phyloP scores from a whole-genome alignment of 352 stramenopile genomes.

The Plasmopara viticola region DNA sequence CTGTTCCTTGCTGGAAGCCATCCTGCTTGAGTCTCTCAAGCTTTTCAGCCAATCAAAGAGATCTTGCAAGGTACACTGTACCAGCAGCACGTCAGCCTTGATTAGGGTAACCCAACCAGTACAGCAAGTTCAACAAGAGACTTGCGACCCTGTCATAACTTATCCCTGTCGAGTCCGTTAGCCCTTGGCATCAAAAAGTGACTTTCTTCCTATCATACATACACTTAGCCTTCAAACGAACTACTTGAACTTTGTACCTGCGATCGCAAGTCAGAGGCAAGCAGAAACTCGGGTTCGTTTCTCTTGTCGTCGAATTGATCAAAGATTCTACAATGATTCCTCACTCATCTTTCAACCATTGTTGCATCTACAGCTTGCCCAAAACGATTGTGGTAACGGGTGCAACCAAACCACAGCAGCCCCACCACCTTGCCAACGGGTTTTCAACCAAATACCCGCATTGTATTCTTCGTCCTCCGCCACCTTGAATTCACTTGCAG shows the following conservation, averaged over 20 bases:
- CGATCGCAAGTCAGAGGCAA: conserved; percentile 5
- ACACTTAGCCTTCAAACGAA: neutral
- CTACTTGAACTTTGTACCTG: conserved; percentile 2
- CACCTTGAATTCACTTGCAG: conserved; percentile 9
- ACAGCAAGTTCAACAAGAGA: conserved; percentile 30
- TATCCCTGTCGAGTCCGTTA: conserved; percentile 8
- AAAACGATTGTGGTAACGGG: conserved; percentile 18
- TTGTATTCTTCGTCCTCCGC: conserved; percentile 14
- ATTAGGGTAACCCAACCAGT: conserved; percentile 5
- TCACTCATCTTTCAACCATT: conserved; percentile 15
- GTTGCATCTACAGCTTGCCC: conserved; percentile 19
- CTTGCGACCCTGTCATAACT: conserved; percentile 10
- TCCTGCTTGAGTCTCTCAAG: conserved; percentile 5
- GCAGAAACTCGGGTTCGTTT: conserved; percentile 18
- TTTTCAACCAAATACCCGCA: conserved; percentile 5
- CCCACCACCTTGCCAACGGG: conserved; percentile 1
- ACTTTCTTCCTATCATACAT: no score
- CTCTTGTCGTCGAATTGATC: conserved; percentile 8
- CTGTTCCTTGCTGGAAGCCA: conserved; percentile 9
- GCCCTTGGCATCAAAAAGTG: no score
- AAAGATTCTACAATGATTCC: neutral
- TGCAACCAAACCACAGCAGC: conserved; percentile 5
- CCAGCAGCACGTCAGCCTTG: conserved; percentile 26
- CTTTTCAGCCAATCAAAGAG: conserved; percentile 14
- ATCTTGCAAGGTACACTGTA: conserved; percentile 25